A percentile compares a stretch with the other conserved stretches of the same genome.
Evolutionary conservation across 352 stramenopile species (phyloP).

Genomic region (Paralagenidium karlingii): DNA sequence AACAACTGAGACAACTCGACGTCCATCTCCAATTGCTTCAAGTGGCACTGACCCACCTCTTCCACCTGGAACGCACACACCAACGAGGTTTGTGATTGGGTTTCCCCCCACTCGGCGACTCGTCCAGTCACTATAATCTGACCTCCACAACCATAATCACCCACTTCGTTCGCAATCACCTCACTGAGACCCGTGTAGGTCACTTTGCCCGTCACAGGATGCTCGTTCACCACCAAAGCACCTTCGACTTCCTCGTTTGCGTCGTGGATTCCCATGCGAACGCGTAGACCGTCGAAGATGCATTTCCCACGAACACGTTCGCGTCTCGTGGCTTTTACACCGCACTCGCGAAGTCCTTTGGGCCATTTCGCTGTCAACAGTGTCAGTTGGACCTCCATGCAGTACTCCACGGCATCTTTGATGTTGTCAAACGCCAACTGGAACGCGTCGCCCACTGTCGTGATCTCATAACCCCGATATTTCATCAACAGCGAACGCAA

Average conservation of each 20-base stretch:
- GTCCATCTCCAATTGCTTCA: constrained; percentile 22
- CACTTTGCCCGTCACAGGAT: constrained; percentile 65
- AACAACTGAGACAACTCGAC: too few relatives aligned
- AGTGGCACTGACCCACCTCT: constrained; percentile 10
- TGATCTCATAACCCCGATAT: constrained; percentile 70
- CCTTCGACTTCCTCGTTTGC: constrained; percentile 32
- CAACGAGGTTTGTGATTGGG: constrained; percentile 11
- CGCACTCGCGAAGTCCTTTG: constrained; percentile 19
- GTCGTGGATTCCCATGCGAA: constrained; percentile 72
- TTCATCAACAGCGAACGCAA: constrained; percentile 33
- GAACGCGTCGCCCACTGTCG: constrained; percentile 60
- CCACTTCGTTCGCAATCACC: constrained; percentile 52
- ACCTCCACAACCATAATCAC: constrained; percentile 42
- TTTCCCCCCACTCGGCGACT: constrained; percentile 22
- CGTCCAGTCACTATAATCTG: constrained; percentile 42
- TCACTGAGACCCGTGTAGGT: constrained; percentile 60
- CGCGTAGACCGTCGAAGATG: constrained; percentile 54
- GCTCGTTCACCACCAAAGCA: constrained; percentile 38
- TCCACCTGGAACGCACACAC: constrained; percentile 13
- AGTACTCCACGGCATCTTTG: constrained; percentile 45
- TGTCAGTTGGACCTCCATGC: constrained; percentile 47
- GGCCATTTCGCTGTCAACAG: constrained; percentile 48
- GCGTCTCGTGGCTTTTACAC: constrained; percentile 21
- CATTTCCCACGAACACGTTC: constrained; percentile 40
- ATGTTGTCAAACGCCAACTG: constrained; percentile 64